Conservation (phyloP, 352 stramenopile genomes). For the Phytophthora chlamydospora region DNA sequence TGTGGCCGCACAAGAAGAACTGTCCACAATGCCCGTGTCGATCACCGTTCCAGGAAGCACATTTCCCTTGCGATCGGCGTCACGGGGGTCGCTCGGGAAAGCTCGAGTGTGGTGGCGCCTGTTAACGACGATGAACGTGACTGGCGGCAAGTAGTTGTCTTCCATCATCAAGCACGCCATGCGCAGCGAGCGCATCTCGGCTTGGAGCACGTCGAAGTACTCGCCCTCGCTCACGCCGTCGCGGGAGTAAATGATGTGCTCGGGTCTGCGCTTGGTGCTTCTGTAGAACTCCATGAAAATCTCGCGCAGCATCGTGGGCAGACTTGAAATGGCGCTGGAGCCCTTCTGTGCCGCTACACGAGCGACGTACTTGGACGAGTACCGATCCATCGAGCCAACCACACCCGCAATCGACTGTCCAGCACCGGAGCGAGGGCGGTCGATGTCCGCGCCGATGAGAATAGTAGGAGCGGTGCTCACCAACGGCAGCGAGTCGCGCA, state of each 20-base stretch:
- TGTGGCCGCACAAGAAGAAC: slow-evolving; percentile 90
- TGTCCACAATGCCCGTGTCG: slow-evolving; percentile 86
- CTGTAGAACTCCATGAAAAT: slow-evolving; percentile 82
- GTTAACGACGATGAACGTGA: slow-evolving; percentile 90
- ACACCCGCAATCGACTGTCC: slow-evolving; percentile 67
- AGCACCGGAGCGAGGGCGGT: slow-evolving; percentile 52
- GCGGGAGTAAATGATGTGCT: slow-evolving; percentile 87
- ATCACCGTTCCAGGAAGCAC: slow-evolving; percentile 78
- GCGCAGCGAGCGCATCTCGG: slow-evolving; percentile 81
- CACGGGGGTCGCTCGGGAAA: slow-evolving; percentile 48
- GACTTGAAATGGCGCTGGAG: slow-evolving; percentile 36
- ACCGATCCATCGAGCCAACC: slow-evolving; percentile 66
- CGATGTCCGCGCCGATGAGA: slow-evolving; percentile 72
- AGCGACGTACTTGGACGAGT: slow-evolving; percentile 51
- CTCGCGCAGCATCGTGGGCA: slow-evolving; percentile 50
- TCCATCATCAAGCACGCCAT: slow-evolving; percentile 71
- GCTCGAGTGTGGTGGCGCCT: slow-evolving; percentile 89
- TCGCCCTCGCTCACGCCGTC: slow-evolving; percentile 88
- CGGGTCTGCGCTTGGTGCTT: slow-evolving; percentile 71
- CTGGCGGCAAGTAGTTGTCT: slow-evolving; percentile 64
- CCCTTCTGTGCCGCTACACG: slow-evolving; percentile 47
- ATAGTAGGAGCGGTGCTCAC: slow-evolving; percentile 55
- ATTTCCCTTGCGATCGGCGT: slow-evolving; percentile 76
- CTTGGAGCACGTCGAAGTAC: slow-evolving; percentile 76
- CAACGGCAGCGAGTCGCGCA: slow-evolving; percentile 42